phyloP scores from a whole-genome alignment of 208 protist species.

The Trypanosoma boissoni region DNA sequence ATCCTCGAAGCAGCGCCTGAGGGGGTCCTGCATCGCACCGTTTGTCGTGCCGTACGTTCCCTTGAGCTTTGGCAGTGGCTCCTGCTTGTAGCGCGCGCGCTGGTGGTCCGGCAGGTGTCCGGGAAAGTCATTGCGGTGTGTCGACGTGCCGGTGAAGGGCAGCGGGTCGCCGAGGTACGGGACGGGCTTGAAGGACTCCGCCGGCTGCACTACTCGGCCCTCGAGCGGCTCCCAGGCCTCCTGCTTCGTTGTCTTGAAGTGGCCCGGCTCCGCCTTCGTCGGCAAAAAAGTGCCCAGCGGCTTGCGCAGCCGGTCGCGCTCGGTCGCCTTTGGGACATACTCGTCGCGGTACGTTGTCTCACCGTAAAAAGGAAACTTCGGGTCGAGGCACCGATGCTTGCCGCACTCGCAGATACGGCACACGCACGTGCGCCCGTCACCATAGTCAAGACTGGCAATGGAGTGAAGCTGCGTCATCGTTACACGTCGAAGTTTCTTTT shows the following conservation, averaged over 20 bases:
- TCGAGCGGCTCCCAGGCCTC: constrained; percentile 77
- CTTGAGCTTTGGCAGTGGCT: constrained; percentile 73
- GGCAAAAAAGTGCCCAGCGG: constrained; percentile 47
- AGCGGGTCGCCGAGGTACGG: constrained; percentile 42
- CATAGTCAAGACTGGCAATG: constrained; percentile 86
- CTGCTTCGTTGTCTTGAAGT: constrained; percentile 90
- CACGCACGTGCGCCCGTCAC: constrained; percentile 85
- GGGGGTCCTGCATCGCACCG: constrained; percentile 71
- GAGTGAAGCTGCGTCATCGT: constrained; percentile 85
- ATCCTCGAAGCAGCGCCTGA: constrained; percentile 49
- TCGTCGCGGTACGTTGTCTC: constrained; percentile 86
- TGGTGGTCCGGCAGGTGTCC: constrained; percentile 80
- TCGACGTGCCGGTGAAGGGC: constrained; percentile 81
- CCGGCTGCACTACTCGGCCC: constrained; percentile 70
- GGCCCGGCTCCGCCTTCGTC: constrained; percentile 75
- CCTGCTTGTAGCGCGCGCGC: constrained; percentile 58
- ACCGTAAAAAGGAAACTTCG: constrained; percentile 78
- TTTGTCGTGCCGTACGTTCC: constrained; percentile 85
- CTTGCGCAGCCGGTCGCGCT: constrained; percentile 45
- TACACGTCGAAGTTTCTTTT: neutral
- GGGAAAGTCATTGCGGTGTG: constrained; percentile 85
- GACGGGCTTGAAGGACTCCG: constrained; percentile 85
- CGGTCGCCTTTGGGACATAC: constrained; percentile 77
- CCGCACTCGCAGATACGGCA: constrained; percentile 88
- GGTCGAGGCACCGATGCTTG: constrained; percentile 76